phyloP scores from a whole-genome alignment of 176 grass and related monocot genomes.

The Puccinellia tenuiflora region DNA sequence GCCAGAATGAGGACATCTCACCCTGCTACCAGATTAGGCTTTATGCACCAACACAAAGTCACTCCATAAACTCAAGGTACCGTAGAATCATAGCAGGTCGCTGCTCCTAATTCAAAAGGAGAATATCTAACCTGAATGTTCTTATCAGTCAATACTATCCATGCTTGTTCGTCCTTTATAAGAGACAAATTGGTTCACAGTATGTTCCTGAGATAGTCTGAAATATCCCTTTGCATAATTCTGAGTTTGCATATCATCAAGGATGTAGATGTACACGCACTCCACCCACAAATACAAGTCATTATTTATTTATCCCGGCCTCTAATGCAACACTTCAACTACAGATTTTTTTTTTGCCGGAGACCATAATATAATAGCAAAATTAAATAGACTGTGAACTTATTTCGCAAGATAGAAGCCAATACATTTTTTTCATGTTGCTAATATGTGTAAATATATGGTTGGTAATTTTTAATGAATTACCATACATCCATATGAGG shows the following conservation, averaged over 20 bases:
- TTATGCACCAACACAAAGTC: conserved; percentile 7
- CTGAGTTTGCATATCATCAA: neutral
- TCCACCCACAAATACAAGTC: neutral
- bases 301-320: neutral
- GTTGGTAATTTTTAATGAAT: no score
- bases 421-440: no score
- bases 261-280: neutral
- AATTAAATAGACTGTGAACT: no score
- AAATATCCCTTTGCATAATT: neutral
- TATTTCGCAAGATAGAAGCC: no score
- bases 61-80: neutral
- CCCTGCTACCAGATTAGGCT: conserved; percentile 33
- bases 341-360: no score
- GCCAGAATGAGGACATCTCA: conserved; percentile 14
- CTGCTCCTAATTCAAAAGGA: neutral
- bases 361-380: no score
- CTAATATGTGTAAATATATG: no score
- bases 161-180: neutral
- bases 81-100: conserved; percentile 2
- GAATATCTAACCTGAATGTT: conserved; percentile 22
- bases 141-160: neutral
- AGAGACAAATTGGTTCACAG: neutral
- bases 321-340: no score
- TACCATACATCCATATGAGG: neutral
- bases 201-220: conserved; percentile 2